Evolutionary conservation across 148 eudicot genomes (phyloP).

Genomic region (Amaranthus cruentus): DNA sequence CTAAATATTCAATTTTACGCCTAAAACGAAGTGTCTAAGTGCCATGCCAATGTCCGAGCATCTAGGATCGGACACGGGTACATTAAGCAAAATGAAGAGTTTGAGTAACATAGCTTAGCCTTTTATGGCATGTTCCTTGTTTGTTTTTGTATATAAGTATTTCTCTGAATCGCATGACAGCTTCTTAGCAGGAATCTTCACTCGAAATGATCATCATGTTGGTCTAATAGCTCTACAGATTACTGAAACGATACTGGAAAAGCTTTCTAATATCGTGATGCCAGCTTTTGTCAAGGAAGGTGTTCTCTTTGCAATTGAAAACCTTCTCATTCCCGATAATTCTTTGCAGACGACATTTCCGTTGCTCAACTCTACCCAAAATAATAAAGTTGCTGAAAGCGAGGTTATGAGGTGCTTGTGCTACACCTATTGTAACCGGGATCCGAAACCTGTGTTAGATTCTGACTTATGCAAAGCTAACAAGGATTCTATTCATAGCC

Average conservation of each 20-base stretch:
- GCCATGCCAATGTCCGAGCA: no score
- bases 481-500: slow-evolving; percentile 50
- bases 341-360: slow-evolving; percentile 47
- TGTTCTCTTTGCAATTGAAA: slow-evolving; percentile 69
- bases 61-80: no score
- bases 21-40: no score
- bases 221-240: slow-evolving; percentile 65
- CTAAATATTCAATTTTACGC: no score
- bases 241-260: slow-evolving; percentile 64
- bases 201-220: slow-evolving; percentile 73
- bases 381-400: slow-evolving; percentile 30
- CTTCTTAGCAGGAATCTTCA: slow-evolving; percentile 84
- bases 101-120: not conserved
- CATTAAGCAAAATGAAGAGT: no score
- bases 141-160: slow-evolving; percentile 1
- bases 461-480: slow-evolving; percentile 59
- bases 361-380: slow-evolving; percentile 30
- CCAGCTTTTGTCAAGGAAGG: slow-evolving; percentile 80
- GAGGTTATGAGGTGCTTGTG: slow-evolving; percentile 58
- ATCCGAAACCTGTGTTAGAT: slow-evolving; percentile 33
- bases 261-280: slow-evolving; percentile 57
- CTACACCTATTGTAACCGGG: slow-evolving; percentile 44
- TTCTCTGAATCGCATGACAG: slow-evolving; percentile 40
- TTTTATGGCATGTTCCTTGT: not conserved
- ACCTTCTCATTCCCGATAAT: slow-evolving; percentile 50